Conservation (phyloP, 805 yeast species). For the Barnettozyma vustinii region DNA sequence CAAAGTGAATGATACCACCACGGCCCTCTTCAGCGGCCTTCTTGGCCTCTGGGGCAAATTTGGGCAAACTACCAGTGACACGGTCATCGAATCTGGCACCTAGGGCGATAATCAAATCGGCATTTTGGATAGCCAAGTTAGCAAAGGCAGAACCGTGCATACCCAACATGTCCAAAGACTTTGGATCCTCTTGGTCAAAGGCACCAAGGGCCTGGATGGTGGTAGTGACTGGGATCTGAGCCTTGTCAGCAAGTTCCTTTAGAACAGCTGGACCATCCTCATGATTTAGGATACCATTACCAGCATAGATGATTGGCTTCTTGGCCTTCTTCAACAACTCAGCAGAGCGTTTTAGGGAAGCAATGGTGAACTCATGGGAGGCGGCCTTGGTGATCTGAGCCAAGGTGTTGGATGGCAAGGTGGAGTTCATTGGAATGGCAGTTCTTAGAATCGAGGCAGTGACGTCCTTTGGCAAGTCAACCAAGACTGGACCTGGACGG, state of each 20-base stretch:
- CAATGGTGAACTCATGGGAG: constrained; percentile 67
- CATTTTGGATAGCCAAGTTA: constrained; percentile 87
- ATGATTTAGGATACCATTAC: constrained; percentile 81
- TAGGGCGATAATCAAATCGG: constrained; percentile 87
- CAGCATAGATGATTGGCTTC: constrained; percentile 85
- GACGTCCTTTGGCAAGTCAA: constrained; percentile 96
- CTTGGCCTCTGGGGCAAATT: constrained; percentile 92
- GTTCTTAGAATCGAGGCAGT: constrained; percentile 85
- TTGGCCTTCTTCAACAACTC: constrained; percentile 74
- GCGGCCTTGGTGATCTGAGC: constrained; percentile 64
- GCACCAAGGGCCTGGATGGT: constrained; percentile 93
- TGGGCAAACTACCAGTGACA: constrained; percentile 80
- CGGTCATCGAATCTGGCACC: constrained; percentile 99
- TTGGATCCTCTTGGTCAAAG: constrained; percentile 85
- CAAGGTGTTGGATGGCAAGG: constrained; percentile 69
- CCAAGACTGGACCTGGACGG: constrained; percentile 97
- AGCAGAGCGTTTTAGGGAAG: constrained; percentile 74
- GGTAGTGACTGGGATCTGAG: constrained; percentile 93
- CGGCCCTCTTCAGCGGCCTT: constrained; percentile 80
- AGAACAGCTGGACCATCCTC: constrained; percentile 75
- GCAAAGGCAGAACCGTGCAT: constrained; percentile 98
- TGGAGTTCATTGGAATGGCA: constrained; percentile 76
- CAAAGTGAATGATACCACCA: constrained; percentile 97
- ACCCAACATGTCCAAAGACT: constrained; percentile 93
- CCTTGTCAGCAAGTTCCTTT: constrained; percentile 83